Evolutionary conservation across 139 green algal genomes (phyloP).

Genomic region (Tetratostichococcus sp.): DNA sequence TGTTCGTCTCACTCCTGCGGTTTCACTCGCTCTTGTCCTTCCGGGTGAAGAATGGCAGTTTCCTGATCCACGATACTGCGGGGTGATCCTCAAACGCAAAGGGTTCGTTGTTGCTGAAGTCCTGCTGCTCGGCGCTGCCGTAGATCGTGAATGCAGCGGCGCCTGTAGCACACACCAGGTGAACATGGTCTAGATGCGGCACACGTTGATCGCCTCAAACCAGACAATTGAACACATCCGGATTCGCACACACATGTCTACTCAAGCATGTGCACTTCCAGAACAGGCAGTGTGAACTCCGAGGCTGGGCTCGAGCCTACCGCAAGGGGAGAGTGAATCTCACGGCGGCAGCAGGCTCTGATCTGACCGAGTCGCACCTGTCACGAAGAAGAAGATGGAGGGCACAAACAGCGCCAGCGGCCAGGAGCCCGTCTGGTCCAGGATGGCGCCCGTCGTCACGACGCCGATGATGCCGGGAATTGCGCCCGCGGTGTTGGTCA

Average conservation of each 20-base stretch:
- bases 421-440: constrained; percentile 69
- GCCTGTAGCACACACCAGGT: constrained; percentile 15
- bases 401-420: constrained; percentile 77
- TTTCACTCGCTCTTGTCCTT: not conserved
- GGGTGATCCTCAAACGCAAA: not conserved
- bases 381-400: constrained; percentile 64
- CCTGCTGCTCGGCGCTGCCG: constrained; percentile 27
- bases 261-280: no score
- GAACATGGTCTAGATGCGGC: no score
- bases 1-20: no score
- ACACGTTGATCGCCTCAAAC: no score
- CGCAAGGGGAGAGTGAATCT: not conserved
- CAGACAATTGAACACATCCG: no score
- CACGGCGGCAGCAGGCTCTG: not conserved
- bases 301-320: no score
- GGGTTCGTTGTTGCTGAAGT: constrained; percentile 19
- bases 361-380: constrained; percentile 16
- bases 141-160: constrained; percentile 22
- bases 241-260: no score
- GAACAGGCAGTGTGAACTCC: no score
- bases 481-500: constrained; percentile 90
- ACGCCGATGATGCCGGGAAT: constrained; percentile 91
- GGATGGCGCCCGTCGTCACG: constrained; percentile 26
- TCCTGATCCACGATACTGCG: not conserved
- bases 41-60: not conserved